phyloP scores from a whole-genome alignment of 2,329 filamentous ascomycete genomes.

The Paraphaeosphaeria minitans region DNA sequence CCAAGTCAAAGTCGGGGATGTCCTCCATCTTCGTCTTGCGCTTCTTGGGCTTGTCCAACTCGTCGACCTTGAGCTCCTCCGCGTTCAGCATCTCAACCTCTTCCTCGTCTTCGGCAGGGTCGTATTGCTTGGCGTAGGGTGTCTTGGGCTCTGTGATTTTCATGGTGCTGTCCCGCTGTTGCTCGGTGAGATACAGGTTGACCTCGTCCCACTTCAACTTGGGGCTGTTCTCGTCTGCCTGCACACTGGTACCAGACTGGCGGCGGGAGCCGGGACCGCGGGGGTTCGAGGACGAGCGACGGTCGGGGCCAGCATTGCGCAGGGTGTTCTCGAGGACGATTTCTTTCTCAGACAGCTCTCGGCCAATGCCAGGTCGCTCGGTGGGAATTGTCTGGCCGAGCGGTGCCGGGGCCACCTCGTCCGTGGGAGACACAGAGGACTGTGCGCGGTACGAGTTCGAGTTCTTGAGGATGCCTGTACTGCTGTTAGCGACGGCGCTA shows the following conservation, averaged over 20 bases:
- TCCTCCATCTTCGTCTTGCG: constrained; percentile 66
- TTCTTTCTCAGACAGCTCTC: constrained; percentile 75
- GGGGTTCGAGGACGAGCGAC: constrained; percentile 77
- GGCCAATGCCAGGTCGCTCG: constrained; percentile 51
- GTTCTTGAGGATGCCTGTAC: constrained; percentile 90
- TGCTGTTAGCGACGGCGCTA: constrained; percentile 11
- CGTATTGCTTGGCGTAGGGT: constrained; percentile 90
- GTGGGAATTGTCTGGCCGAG: constrained; percentile 39
- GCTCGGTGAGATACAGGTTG: constrained; percentile 95
- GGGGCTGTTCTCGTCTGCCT: constrained; percentile 65
- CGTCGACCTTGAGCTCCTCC: constrained; percentile 71
- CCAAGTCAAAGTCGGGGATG: constrained; percentile 89
- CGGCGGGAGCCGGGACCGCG: constrained; percentile 73
- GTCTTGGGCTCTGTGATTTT: constrained; percentile 99
- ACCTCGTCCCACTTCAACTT: constrained; percentile 98
- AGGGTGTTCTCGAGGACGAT: constrained; percentile 93
- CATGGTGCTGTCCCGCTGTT: constrained; percentile 94
- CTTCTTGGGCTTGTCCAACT: constrained; percentile 60
- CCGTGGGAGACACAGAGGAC: constrained; percentile 54
- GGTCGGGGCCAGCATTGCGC: constrained; percentile 84
- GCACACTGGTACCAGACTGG: constrained; percentile 62
- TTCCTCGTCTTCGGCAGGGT: constrained; percentile 84
- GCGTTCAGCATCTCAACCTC: constrained; percentile 71
- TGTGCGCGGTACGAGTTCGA: constrained; percentile 67
- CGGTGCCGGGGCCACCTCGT: constrained; percentile 36